Conservation (phyloP, 352 stramenopile species). For the Pythium phragmiticola region DNA sequence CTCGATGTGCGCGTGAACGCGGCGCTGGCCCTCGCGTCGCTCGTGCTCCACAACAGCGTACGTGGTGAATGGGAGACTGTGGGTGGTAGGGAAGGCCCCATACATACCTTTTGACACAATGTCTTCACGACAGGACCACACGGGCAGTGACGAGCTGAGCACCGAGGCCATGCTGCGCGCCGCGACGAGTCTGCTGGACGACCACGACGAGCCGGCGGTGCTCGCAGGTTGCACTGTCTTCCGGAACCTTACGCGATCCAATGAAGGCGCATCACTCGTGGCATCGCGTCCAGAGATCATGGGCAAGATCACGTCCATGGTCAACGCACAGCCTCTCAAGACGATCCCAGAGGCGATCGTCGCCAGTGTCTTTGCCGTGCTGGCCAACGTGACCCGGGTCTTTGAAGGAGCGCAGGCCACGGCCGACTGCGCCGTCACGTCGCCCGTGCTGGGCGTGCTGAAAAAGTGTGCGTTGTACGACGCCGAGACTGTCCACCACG, state of each 20-base stretch:
- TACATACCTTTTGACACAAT: background rate
- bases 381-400: conserved; percentile 59
- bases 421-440: conserved; percentile 42
- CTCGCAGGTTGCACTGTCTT: conserved; percentile 49
- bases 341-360: conserved; percentile 38
- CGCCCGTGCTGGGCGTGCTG: conserved; percentile 49
- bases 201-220: conserved; percentile 46
- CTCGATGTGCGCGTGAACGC: conserved; percentile 44
- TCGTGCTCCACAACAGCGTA: conserved; percentile 59
- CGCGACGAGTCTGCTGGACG: conserved; percentile 39
- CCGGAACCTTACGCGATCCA: conserved; percentile 55
- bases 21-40: conserved; percentile 46
- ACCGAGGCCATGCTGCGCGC: conserved; percentile 55
- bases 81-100: background rate
- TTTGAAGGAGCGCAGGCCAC: conserved; percentile 49
- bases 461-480: conserved; percentile 55
- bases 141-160: conserved; percentile 38
- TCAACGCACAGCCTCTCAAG: conserved; percentile 46
- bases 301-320: conserved; percentile 39
- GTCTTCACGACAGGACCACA: conserved; percentile 8
- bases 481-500: conserved; percentile 38
- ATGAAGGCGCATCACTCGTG: conserved; percentile 49
- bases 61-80: background rate
- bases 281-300: conserved; percentile 41
- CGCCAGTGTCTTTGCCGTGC: conserved; percentile 35